These are phyloP conservation scores for Neurospora pannonica DNA, from an alignment of 495 filamentous ascomycete genomes.

Conservation along the genomic window DNA sequence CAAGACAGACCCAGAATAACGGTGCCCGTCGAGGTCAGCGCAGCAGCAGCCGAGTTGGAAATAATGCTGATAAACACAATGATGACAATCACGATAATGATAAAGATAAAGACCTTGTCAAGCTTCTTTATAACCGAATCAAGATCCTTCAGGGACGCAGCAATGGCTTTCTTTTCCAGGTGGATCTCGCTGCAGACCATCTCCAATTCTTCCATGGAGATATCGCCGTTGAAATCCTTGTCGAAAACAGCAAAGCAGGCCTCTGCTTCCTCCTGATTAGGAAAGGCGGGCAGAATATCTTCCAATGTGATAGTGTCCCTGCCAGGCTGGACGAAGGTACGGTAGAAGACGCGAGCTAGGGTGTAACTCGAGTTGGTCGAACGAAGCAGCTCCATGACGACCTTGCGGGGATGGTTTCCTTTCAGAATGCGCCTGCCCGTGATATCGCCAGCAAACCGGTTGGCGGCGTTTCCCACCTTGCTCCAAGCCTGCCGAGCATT, in stretches of 20 bases:
- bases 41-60: constrained; percentile 74
- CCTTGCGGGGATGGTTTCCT: constrained; percentile 76
- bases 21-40: constrained; percentile 80
- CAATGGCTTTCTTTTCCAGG: constrained; percentile 89
- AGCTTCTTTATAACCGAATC: constrained; percentile 93
- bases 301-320: constrained; percentile 66
- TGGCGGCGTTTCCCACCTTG: constrained; percentile 80
- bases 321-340: constrained; percentile 69
- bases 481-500: constrained; percentile 63
- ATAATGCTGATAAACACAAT: constrained; percentile 85
- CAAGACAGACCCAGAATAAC: constrained; percentile 79
- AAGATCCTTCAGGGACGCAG: constrained; percentile 85
- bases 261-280: constrained; percentile 80
- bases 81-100: constrained; percentile 67
- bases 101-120: constrained; percentile 77
- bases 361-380: constrained; percentile 70
- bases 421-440: constrained; percentile 67
- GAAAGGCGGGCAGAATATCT: constrained; percentile 72
- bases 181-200: constrained; percentile 91
- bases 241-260: constrained; percentile 91
- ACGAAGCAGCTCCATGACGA: constrained; percentile 66
- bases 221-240: constrained; percentile 93
- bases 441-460: constrained; percentile 89
- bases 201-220: constrained; percentile 92
- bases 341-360: constrained; percentile 85